Percentiles rank a stretch among this genome's conserved stretches.
Evolutionary conservation across 2,329 filamentous ascomycete genomes (phyloP).

Genomic region (Chalaropsis thielavioides): DNA sequence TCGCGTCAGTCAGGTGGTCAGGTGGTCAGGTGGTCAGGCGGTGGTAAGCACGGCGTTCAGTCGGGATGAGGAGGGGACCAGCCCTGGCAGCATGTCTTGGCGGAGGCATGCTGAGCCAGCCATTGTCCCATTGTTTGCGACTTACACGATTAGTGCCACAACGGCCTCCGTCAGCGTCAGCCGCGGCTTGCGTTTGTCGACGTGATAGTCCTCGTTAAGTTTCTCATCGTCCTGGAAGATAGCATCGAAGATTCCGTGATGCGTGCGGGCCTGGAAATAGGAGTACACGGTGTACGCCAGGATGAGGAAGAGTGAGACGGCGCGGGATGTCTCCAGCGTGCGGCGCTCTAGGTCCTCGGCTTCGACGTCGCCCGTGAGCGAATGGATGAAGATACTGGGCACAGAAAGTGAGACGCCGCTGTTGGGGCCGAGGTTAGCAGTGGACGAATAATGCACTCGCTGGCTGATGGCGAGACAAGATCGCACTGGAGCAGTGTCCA

Average conservation of each 20-base stretch:
- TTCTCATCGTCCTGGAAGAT: slow-evolving; percentile 58
- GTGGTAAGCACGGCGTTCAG: too few species aligned
- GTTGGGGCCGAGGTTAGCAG: neutral
- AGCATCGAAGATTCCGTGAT: slow-evolving; percentile 63
- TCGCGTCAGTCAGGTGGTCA: neutral
- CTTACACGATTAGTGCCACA: slow-evolving; percentile 37
- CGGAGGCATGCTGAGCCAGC: neutral
- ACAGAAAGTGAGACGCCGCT: slow-evolving; percentile 29
- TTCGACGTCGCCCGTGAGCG: slow-evolving; percentile 25
- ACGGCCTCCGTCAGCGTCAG: slow-evolving; percentile 62
- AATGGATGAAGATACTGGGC: slow-evolving; percentile 42
- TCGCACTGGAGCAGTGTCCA: too few species aligned
- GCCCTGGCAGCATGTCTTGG: too few species aligned
- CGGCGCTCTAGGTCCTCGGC: slow-evolving; percentile 32
- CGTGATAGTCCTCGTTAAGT: slow-evolving; percentile 47
- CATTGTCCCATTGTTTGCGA: neutral
- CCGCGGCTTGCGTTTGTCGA: slow-evolving; percentile 48
- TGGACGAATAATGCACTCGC: neutral
- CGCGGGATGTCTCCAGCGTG: slow-evolving; percentile 52
- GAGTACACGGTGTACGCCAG: slow-evolving; percentile 53
- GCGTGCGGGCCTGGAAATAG: slow-evolving; percentile 60
- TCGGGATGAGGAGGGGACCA: too few species aligned
- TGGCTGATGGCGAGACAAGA: neutral
- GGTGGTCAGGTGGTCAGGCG: too few species aligned
- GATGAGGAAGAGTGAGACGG: slow-evolving; percentile 55